A percentile compares a stretch with the other conserved stretches of the same genome.
phyloP scores from a whole-genome alignment of 2,329 filamentous ascomycete species.

The Fusarium papillatum region DNA sequence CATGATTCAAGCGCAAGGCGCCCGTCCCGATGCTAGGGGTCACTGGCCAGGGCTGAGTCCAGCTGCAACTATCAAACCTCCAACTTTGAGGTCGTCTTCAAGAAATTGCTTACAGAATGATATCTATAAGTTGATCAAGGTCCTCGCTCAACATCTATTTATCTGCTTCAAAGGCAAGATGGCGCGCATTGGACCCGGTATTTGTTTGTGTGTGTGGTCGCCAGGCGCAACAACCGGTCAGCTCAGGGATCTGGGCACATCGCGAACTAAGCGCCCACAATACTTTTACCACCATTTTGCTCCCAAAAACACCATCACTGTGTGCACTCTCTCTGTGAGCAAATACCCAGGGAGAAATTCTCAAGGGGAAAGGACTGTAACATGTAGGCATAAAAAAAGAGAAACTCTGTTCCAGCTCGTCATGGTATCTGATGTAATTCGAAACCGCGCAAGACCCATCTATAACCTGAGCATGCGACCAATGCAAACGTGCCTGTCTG shows the following conservation, averaged over 20 bases:
- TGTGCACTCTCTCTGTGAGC: too few species aligned
- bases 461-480: conserved; percentile 23
- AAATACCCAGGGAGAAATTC: background rate
- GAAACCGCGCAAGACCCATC: conserved; percentile 30
- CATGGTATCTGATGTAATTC: conserved; percentile 42
- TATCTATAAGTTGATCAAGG: background rate
- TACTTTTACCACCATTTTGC: background rate
- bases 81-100: background rate
- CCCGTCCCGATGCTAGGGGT: background rate
- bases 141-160: background rate
- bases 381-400: conserved; percentile 1
- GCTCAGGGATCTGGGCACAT: background rate
- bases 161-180: background rate
- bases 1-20: background rate
- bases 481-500: conserved; percentile 32
- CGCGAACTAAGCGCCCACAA: background rate
- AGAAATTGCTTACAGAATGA: background rate
- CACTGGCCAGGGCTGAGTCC: background rate
- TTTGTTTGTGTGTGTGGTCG: background rate
- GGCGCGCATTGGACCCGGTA: background rate
- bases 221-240: background rate
- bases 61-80: background rate
- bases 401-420: conserved; percentile 23
- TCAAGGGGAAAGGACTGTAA: background rate
- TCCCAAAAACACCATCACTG: background rate